A percentile compares a stretch with the other conserved stretches of the same genome.
phyloP scores from a whole-genome alignment of 768 basidiomycete genomes.

The Suillus subalutaceus region DNA sequence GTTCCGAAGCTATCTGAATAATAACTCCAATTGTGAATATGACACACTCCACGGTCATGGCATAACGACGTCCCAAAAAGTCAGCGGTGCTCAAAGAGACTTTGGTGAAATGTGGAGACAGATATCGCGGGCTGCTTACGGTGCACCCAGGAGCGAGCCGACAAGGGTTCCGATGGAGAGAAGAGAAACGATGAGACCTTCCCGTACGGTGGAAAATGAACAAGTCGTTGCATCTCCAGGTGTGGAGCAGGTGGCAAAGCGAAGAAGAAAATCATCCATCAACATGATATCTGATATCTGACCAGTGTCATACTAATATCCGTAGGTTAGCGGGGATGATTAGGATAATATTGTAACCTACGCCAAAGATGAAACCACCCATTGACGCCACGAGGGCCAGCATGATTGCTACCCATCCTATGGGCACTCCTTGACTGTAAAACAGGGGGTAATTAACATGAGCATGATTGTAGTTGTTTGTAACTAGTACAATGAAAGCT shows the following conservation, averaged over 20 bases:
- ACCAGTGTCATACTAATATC: conserved; percentile 62
- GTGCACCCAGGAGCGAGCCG: conserved; percentile 64
- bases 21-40: conserved; percentile 64
- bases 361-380: conserved; percentile 69
- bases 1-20: conserved; percentile 53
- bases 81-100: conserved; percentile 54
- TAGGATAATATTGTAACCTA: conserved; percentile 14
- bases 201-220: conserved; percentile 55
- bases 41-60: conserved; percentile 63
- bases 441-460: conserved; percentile 2
- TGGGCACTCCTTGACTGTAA: conserved; percentile 58
- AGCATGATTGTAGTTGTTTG: not conserved
- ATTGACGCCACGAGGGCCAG: conserved; percentile 70
- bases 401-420: conserved; percentile 64
- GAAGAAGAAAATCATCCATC: conserved; percentile 67
- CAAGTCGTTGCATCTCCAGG: conserved; percentile 46
- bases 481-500: not conserved
- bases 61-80: conserved; percentile 62
- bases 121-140: conserved; percentile 41
- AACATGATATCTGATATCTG: conserved; percentile 78
- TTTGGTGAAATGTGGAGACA: not conserved
- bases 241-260: conserved; percentile 58
- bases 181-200: conserved; percentile 70
- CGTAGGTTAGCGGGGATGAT: conserved; percentile 9
- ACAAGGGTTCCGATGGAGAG: conserved; percentile 71